Base-by-base conservation (phyloP, 306 rosid genomes). In the Lablab purpureus region DNA sequence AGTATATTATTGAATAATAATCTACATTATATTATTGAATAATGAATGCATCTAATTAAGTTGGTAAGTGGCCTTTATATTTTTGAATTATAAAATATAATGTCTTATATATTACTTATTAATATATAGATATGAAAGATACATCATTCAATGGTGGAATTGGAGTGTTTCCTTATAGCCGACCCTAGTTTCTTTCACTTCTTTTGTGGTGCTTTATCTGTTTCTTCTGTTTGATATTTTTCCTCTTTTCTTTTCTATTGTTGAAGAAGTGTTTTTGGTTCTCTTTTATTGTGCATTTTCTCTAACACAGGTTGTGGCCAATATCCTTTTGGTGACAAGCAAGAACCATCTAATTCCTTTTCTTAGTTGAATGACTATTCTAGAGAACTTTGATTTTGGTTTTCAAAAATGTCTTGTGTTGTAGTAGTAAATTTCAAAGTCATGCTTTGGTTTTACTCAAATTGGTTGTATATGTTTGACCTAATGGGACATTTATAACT, bases 161-260 rank as follows among this genome's bases (percentile, higher is more conserved):
- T 64, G 15, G 9, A 18, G 70, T 34, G 70, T 64, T 64, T n/a
- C 70, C 70, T 17, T 64, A 36, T 14, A 64, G 70, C 70, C 49
- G 70, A 64, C 70, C 47, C 70, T 18, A 64, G 70, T 64, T 64
- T 64, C 70, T 64, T 64, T 64, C 70, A 34, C 47, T 64, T 64
- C 70, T 64, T 64, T 64, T 34, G 70, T 64, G 70, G 70, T 64
- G 70, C 36, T 64, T 18, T 62, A n/a, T 63, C n/a, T 63, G 6
- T 63, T 63, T 30, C 43, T 60, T 60, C 2, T 28, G 67, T 60
- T 60, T 60, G 67, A 60, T 60, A 14, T 60, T 59, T 36, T 36
- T 7, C 0, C 10, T 36, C 9, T 36, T 36, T 1, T 36, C 14
- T 58, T n/a, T 27, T 30, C 40, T 60, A 1, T 3, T 6, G 7